Conservation (phyloP, 2,329 filamentous ascomycete genomes). For the Chrysoporthe austroafricana region DNA sequence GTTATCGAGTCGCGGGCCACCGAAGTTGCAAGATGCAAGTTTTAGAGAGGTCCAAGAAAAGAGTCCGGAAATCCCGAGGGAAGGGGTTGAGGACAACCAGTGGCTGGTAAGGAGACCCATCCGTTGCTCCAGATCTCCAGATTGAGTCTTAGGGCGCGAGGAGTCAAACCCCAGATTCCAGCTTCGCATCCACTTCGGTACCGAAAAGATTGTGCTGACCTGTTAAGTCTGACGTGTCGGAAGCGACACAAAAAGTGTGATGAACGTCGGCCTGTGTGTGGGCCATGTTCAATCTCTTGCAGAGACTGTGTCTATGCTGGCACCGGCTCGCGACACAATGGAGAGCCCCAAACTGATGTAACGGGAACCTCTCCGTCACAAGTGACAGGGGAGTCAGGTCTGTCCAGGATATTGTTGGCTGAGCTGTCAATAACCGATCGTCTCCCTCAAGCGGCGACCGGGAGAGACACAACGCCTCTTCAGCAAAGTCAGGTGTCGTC, state of each 20-base stretch:
- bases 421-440: not conserved
- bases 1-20: not conserved
- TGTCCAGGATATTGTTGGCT: not conserved
- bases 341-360: not conserved
- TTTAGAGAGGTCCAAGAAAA: slow-evolving; percentile 3
- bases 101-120: slow-evolving; percentile 40
- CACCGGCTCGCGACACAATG: slow-evolving; percentile 5
- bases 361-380: not conserved
- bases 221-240: slow-evolving; percentile 46
- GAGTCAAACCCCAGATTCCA: not conserved
- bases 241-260: slow-evolving; percentile 56
- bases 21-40: slow-evolving; percentile 11
- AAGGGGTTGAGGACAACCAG: slow-evolving; percentile 48
- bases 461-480: not conserved
- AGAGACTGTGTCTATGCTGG: slow-evolving; percentile 15
- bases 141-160: not conserved
- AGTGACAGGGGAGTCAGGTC: too few species aligned
- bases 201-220: slow-evolving; percentile 9
- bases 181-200: not conserved
- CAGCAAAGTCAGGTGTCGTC: not conserved
- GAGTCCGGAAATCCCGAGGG: slow-evolving; percentile 43
- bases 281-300: slow-evolving; percentile 15
- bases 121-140: not conserved
- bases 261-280: slow-evolving; percentile 43
- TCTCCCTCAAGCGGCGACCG: not conserved